These are phyloP conservation scores for Torulaspora delbrueckii DNA, from an alignment of 805 yeast genomes.

Conservation along the genomic window DNA sequence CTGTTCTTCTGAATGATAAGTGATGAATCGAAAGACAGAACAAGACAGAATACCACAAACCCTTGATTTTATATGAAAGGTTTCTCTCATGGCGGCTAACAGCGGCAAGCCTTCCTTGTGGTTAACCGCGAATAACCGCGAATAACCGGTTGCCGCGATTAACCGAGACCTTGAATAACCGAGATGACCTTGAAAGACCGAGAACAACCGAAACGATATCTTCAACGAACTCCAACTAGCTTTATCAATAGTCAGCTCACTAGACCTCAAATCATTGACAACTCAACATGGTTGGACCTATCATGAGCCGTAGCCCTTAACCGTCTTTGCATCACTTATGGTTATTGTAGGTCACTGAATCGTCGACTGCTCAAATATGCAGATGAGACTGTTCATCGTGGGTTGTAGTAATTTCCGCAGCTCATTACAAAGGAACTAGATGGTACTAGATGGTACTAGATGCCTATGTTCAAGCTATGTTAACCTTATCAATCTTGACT, in stretches of 20 bases:
- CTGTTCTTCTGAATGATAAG: no score
- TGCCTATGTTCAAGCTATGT: no score
- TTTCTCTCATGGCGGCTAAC: background rate
- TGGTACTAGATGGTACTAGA: no score
- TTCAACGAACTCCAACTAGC: background rate
- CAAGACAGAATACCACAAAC: background rate
- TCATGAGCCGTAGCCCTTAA: background rate
- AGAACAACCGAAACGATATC: background rate
- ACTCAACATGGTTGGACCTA: background rate
- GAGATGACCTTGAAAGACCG: background rate
- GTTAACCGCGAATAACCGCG: constrained; percentile 2
- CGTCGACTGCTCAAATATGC: no score
- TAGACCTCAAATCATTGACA: background rate
- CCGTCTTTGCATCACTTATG: background rate
- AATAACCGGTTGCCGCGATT: background rate
- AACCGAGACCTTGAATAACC: background rate
- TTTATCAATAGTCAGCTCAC: background rate
- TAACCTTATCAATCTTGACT: background rate
- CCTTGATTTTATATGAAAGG: background rate
- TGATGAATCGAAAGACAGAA: background rate
- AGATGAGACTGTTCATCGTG: no score
- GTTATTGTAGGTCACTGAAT: no score
- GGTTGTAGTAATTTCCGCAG: no score
- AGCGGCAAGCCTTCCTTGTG: background rate
- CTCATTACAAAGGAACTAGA: no score